phyloP scores from a whole-genome alignment of 2,329 filamentous ascomycete genomes.

The Aspergillus amoenus region DNA sequence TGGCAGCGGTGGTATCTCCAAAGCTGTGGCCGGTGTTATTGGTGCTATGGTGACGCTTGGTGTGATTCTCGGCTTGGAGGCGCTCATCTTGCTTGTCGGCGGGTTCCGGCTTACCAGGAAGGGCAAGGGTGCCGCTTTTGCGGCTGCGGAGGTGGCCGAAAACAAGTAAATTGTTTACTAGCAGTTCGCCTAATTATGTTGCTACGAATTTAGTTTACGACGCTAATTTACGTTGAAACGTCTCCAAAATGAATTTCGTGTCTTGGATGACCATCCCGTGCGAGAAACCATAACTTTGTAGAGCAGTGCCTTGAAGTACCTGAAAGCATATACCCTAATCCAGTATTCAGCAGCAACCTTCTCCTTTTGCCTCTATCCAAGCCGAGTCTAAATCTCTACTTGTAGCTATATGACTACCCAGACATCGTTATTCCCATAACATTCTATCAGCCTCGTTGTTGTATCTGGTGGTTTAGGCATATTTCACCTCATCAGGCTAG shows the following conservation, averaged over 20 bases:
- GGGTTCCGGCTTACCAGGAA: slow-evolving; percentile 61
- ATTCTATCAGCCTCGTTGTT: too few relatives aligned
- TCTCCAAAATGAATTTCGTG: background rate
- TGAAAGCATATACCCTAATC: slow-evolving; percentile 4
- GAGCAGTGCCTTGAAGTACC: background rate
- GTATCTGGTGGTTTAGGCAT: too few relatives aligned
- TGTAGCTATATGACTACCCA: too few relatives aligned
- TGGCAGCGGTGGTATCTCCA: slow-evolving; percentile 56
- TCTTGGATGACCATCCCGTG: background rate
- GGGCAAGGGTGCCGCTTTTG: slow-evolving; percentile 27
- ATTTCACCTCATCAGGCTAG: too few relatives aligned
- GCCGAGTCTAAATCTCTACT: too few relatives aligned
- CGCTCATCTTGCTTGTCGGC: slow-evolving; percentile 53
- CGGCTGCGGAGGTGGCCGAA: slow-evolving; percentile 18
- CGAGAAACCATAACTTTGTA: background rate
- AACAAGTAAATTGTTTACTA: slow-evolving; percentile 13
- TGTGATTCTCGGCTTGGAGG: slow-evolving; percentile 60
- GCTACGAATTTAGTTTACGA: background rate
- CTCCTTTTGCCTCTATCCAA: too few relatives aligned
- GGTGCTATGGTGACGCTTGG: slow-evolving; percentile 68
- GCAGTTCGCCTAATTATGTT: background rate
- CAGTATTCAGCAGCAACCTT: too few relatives aligned
- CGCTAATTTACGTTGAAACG: background rate
- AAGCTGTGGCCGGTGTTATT: slow-evolving; percentile 76
- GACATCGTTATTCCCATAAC: too few relatives aligned